phyloP scores from a whole-genome alignment of 2,329 filamentous ascomycete species.

The Metarhizium guizhouense region DNA sequence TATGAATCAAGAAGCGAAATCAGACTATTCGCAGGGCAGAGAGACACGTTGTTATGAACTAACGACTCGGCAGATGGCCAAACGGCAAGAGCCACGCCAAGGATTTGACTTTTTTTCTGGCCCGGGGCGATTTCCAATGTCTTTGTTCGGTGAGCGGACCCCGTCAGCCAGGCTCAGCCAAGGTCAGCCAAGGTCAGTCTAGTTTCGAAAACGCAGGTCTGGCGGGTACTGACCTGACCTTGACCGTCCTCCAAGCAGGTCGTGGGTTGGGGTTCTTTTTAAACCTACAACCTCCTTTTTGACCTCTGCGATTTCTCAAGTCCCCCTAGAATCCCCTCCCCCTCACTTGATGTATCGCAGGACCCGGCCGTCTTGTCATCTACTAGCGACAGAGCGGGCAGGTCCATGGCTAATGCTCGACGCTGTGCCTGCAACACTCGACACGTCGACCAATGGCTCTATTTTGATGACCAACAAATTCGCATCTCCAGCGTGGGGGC shows the following conservation, averaged over 20 bases:
- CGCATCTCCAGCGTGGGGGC: background rate
- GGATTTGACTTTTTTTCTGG: background rate
- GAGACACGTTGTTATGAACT: background rate
- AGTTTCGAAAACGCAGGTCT: too few relatives aligned
- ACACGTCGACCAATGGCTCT: background rate
- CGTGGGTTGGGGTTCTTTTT: background rate
- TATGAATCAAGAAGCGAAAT: background rate
- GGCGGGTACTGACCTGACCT: too few relatives aligned
- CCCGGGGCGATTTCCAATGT: background rate
- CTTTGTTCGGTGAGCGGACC: background rate
- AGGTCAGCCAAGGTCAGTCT: background rate
- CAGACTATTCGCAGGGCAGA: background rate
- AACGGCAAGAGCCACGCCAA: background rate
- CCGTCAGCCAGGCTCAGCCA: background rate
- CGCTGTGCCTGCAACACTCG: background rate
- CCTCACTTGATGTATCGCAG: background rate
- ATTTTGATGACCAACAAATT: background rate
- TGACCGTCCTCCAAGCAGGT: background rate
- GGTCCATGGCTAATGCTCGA: background rate
- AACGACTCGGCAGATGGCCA: background rate
- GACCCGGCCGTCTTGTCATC: background rate
- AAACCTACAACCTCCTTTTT: background rate
- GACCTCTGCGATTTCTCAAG: background rate
- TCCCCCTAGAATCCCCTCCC: background rate
- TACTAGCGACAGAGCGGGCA: conserved; percentile 6